phyloP scores from a whole-genome alignment of 768 basidiomycete genomes.

The Pisolithus tinctorius region DNA sequence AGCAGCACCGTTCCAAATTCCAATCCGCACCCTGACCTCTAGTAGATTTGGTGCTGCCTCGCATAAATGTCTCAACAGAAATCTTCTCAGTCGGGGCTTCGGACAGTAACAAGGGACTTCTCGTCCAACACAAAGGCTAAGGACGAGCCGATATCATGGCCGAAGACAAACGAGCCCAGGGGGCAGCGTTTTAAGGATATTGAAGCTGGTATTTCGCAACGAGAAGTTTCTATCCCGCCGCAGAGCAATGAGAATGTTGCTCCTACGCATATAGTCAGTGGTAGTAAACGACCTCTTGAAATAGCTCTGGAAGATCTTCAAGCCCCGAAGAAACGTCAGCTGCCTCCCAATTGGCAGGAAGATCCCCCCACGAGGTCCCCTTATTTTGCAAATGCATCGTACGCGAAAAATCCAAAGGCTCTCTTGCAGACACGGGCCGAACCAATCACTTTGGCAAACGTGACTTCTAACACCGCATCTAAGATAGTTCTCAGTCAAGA shows the following conservation, averaged over 20 bases:
- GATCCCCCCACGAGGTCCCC: conserved; percentile 32
- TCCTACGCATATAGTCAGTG: conserved; percentile 14
- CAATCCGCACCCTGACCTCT: no score
- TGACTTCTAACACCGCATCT: conserved; percentile 4
- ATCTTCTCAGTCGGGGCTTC: conserved; percentile 49
- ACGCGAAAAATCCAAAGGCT: conserved; percentile 8
- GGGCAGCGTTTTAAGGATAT: conserved; percentile 49
- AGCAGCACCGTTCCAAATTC: no score
- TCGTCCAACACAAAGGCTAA: conserved; percentile 37
- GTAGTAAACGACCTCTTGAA: conserved; percentile 29
- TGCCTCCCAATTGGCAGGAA: conserved; percentile 46
- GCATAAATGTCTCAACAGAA: conserved; percentile 28
- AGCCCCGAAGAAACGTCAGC: conserved; percentile 46
- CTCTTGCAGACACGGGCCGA: conserved; percentile 4
- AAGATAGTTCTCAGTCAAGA: conserved; percentile 71
- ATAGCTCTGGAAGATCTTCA: conserved; percentile 13
- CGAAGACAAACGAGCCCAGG: conserved; percentile 26
- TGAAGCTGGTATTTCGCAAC: conserved; percentile 48
- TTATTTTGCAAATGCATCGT: conserved; percentile 19
- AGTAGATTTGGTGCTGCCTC: background rate
- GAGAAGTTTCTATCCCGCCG: conserved; percentile 21
- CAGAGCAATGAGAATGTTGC: conserved; percentile 10
- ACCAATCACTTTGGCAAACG: background rate
- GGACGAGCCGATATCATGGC: conserved; percentile 35
- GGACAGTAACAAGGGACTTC: conserved; percentile 57